Percentiles rank a stretch among this genome's conserved stretches.
Evolutionary conservation across 2,329 filamentous ascomycete species (phyloP).

Genomic region (Ciborinia camelliae): DNA sequence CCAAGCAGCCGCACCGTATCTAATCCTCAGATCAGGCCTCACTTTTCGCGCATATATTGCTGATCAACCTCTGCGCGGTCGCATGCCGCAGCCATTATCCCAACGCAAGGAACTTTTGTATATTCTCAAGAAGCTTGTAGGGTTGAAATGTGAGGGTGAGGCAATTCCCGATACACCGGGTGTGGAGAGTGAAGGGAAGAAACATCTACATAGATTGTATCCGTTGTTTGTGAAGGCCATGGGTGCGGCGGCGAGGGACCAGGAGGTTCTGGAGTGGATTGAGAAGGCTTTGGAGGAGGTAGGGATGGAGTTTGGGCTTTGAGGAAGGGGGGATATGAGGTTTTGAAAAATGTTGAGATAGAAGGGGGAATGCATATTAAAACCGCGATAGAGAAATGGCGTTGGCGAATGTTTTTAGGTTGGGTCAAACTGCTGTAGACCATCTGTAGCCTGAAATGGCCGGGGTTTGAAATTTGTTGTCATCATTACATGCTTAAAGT

Average conservation of each 20-base stretch:
- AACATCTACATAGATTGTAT: constrained; percentile 78
- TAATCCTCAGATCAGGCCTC: constrained; percentile 77
- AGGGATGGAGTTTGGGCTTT: constrained; percentile 50
- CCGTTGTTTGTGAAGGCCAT: constrained; percentile 68
- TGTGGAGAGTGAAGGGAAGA: constrained; percentile 57
- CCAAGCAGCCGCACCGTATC: constrained; percentile 70
- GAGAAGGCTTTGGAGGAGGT: constrained; percentile 60
- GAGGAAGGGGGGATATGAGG: constrained; percentile 11
- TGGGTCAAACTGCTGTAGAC: neutral
- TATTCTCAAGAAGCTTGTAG: constrained; percentile 63
- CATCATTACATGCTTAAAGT: neutral
- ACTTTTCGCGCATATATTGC: constrained; percentile 82
- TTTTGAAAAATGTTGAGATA: constrained; percentile 12
- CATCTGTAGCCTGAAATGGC: neutral
- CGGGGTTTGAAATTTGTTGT: neutral
- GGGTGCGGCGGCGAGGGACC: constrained; percentile 59
- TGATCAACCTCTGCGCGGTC: constrained; percentile 84
- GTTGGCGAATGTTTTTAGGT: neutral
- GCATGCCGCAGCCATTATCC: constrained; percentile 81
- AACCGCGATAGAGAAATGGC: neutral
- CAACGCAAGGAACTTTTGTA: constrained; percentile 77
- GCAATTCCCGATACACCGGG: constrained; percentile 59
- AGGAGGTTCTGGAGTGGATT: constrained; percentile 55
- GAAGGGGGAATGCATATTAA: neutral
- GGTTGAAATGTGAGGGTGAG: constrained; percentile 64